Base-by-base conservation (phyloP, 1,139 yeast genomes). In the Blastobotrys niveus region DNA sequence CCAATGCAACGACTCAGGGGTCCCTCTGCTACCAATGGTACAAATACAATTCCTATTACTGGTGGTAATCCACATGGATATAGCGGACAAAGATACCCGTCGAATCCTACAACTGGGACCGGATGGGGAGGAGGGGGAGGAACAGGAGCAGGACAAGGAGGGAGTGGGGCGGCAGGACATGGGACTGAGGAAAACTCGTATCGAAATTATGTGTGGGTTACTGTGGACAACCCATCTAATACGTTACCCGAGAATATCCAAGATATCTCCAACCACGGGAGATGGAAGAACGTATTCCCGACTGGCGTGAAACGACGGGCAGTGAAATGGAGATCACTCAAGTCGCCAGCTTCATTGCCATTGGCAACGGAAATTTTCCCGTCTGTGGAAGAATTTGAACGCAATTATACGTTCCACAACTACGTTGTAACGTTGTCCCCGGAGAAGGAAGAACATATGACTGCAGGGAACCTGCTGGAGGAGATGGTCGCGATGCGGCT, bases 281-380 rank as follows among this genome's bases (percentile, higher is more conserved):
- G 95, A 50, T 93, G 98, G 98, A 81, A 80, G 45, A 87, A 84
- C 62, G 93, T 86, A 0, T 85, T 86, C 57, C 95, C 96, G 0
- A 72, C 74, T 12, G 74, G 76, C 36, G 77, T 80, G 20, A 77
- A 76, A 43, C 69, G 88, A 38, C 75, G 79, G 53, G 71, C 77
- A 10, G 82, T 89, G 37, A 89, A 89, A 59, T 93, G 98, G 98
- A 76, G 86, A 47, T 89, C 97, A 0, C 72, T 93, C 45, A 83
- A 87, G 29, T 79, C 96, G 0, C 99, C 99, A 0, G 97, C 97
- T 0, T 82, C 95, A 3, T 67, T 93, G 20, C 99, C 99, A 0
- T 69, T 83, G 0, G 79, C 86, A 1, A 80, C 94, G 0, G 77
- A 83, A 1, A 71, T 81, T 7, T 87, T 89, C 57, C 97, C 97